Evolutionary conservation across 164 flowering plant species (phyloP), one percentile per base, ranked within the genome.

Genomic region (Chimonanthus praecox): DNA sequence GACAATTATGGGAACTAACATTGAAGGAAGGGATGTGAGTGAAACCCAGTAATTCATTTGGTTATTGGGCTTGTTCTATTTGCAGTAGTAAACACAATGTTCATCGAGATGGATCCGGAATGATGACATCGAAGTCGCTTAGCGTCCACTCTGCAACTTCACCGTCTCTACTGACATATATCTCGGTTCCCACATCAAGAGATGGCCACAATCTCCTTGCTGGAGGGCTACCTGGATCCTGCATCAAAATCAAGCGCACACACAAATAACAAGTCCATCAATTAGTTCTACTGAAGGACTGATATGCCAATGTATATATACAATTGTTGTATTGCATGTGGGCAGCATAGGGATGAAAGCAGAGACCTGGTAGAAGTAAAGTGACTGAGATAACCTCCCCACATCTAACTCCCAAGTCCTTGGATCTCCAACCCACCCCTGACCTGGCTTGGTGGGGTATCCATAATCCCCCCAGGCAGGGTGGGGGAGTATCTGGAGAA

Each of bases 351-450:
- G 16, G 2, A 62, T 5, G 43, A 47, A 33, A 18, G 47, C 11
- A 20, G 5, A 21, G 60, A 68, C 96, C 90, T 91, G 93, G 75
- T 91, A 91, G 66, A 91, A 91, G 76, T 87, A 84, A 2, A 89
- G 87, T 20, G 81, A 68, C 11, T 80, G 79, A 0, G 93, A 88
- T 69, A 90, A 72, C 16, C 90, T 72, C 6, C 93, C 96, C 18
- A 86, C 87, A 64, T 90, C 90, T n/a, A 90, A 87, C 74, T 85
- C 90, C 93, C 96, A 90, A 18, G 90, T 88, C 71, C 83, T 88
- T 2, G 86, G 64, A 81, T 87, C 88, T 3, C 91, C 92, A 33
- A 90, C 75, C 93, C 96, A 90, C n/a, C 92, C 93, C 15, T 90
- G 83, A 1, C 90, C 92, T 71, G 80, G 70, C 65, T 77, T 81